phyloP scores from a whole-genome alignment of 192 early-diverging fungal species.

The Funneliformis mosseae region DNA sequence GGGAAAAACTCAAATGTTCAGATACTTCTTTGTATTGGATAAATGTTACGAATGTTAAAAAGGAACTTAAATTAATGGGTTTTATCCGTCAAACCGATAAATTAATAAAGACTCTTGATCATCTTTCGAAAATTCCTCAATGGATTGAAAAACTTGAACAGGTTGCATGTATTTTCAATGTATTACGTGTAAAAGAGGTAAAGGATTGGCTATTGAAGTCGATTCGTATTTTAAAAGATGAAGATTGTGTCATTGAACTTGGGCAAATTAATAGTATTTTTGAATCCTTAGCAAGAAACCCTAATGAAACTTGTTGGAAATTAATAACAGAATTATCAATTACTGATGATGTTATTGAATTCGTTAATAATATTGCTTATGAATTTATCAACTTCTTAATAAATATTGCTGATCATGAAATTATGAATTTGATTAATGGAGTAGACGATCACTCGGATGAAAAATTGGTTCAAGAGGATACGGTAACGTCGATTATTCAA shows the following conservation, averaged over 20 bases:
- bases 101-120: neutral
- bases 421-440: constrained; percentile 35
- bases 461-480: constrained; percentile 30
- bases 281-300: neutral
- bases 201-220: neutral
- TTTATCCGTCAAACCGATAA: neutral
- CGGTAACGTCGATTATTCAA: constrained; percentile 22
- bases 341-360: neutral
- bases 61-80: neutral
- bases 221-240: neutral
- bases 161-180: neutral
- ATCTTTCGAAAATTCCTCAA: neutral
- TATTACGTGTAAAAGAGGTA: neutral
- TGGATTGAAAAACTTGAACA: neutral
- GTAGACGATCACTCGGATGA: constrained; percentile 34
- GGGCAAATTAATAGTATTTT: neutral
- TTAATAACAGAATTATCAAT: constrained; percentile 1
- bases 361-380: no score
- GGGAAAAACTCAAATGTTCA: constrained; percentile 6
- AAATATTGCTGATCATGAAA: constrained; percentile 7
- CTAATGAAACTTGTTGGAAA: neutral
- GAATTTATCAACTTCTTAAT: neutral
- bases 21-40: constrained; percentile 11
- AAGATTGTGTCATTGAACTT: neutral
- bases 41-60: constrained; percentile 8